A percentile compares a stretch with the other conserved stretches of the same genome.
Conservation (phyloP, 2,329 filamentous ascomycete genomes). For the Teratosphaeriaceae sp. region DNA sequence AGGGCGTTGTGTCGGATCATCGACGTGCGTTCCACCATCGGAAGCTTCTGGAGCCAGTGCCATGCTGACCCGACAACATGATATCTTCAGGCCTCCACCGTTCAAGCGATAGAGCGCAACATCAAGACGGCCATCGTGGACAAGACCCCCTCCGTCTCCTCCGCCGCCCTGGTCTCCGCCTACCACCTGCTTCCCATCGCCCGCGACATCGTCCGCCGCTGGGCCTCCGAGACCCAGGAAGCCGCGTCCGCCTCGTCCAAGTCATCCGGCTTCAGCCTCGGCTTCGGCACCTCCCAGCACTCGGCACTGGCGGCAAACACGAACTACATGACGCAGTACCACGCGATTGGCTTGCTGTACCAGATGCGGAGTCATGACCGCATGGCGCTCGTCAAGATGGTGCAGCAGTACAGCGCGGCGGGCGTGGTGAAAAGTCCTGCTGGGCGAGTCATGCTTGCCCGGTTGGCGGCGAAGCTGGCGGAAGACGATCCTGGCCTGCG, state of each 20-base stretch:
- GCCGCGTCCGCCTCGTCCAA: constrained; percentile 87
- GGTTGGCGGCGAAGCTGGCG: constrained; percentile 85
- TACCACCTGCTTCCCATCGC: constrained; percentile 97
- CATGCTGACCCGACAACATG: constrained; percentile 6
- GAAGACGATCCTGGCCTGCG: constrained; percentile 85
- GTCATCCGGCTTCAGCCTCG: constrained; percentile 80
- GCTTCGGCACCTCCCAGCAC: constrained; percentile 65
- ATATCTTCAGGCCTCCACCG: constrained; percentile 67
- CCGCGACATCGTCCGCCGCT: constrained; percentile 88
- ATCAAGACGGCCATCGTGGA: constrained; percentile 99
- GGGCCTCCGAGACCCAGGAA: constrained; percentile 98
- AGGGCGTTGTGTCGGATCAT: constrained; percentile 94
- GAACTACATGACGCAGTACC: constrained; percentile 97
- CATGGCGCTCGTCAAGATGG: constrained; percentile 99
- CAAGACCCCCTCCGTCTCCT: constrained; percentile 96
- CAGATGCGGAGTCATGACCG: constrained; percentile 97
- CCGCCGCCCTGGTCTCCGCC: constrained; percentile 89
- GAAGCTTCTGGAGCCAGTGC: not conserved
- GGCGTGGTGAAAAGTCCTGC: constrained; percentile 94
- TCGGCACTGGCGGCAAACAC: constrained; percentile 64
- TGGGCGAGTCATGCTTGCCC: constrained; percentile 84
- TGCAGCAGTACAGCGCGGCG: constrained; percentile 92
- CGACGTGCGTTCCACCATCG: constrained; percentile 58
- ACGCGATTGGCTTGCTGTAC: constrained; percentile 93
- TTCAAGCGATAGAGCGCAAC: constrained; percentile 94